A percentile compares a stretch with the other conserved stretches of the same genome.
Conservation (phyloP, 2,329 filamentous ascomycete species). For the Colletotrichum coccodes region DNA sequence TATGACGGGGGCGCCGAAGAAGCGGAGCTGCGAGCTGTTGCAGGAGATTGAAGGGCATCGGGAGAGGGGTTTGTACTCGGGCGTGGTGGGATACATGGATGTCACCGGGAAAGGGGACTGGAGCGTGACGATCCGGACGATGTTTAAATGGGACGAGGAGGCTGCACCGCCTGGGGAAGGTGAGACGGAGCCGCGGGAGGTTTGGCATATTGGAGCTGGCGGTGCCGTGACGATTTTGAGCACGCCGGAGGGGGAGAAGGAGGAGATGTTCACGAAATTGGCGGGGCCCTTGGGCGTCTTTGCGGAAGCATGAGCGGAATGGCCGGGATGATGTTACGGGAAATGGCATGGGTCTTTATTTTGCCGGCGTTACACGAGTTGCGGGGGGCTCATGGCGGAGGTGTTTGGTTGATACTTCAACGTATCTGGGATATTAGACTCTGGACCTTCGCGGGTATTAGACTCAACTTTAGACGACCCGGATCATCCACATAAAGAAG, state of each 20-base stretch:
- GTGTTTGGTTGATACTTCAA: conserved; percentile 38
- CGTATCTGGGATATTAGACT: conserved; percentile 34
- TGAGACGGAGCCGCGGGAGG: conserved; percentile 54
- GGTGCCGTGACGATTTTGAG: conserved; percentile 91
- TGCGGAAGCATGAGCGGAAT: conserved; percentile 36
- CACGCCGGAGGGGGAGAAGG: conserved; percentile 81
- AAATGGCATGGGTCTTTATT: neutral
- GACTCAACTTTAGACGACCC: conserved; percentile 33
- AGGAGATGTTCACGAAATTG: conserved; percentile 89
- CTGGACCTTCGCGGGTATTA: conserved; percentile 38
- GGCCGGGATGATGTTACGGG: neutral
- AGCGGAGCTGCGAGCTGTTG: conserved; percentile 87
- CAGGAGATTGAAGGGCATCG: conserved; percentile 70
- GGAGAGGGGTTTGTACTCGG: conserved; percentile 83
- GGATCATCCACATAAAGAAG: conserved; percentile 18
- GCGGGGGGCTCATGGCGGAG: neutral
- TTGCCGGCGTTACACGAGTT: conserved; percentile 10
- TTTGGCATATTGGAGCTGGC: conserved; percentile 89
- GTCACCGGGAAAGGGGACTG: conserved; percentile 87
- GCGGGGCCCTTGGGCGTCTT: conserved; percentile 66
- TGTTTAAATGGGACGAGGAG: conserved; percentile 79
- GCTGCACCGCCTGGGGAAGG: conserved; percentile 40
- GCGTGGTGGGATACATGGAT: conserved; percentile 90
- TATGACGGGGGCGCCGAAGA: conserved; percentile 98
- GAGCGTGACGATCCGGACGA: conserved; percentile 88